Base-by-base conservation (phyloP, 2,329 filamentous ascomycete species). In the Curvularia lunata region DNA sequence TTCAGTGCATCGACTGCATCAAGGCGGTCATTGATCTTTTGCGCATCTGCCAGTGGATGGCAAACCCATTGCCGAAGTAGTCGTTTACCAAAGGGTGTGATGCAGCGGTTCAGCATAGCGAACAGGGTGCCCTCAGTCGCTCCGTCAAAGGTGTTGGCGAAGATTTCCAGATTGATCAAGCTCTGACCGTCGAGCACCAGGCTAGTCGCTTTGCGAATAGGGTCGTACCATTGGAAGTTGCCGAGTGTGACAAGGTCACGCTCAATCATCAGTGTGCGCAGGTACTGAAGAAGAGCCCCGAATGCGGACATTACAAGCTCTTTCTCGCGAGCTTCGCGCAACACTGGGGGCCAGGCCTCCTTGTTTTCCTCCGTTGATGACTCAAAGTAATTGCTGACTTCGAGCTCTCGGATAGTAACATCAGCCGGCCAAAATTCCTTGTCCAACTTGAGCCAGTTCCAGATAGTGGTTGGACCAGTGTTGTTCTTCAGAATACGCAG, bases 11-110 rank as follows among this genome's bases (percentile, higher is more conserved):
- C 95, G 4, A 99, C 92, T 5, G 95, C 95, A 78, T 99, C 93
- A 10, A 99, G 82, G 5, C 95, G 87, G 64, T 96, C 92, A 69
- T 98, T 97, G 80, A 99, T 97, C 72, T 90, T 92, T 37, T 83
- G 80, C 5, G 91, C 88, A 77, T 97, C 90, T 74, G 92, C 92
- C 13, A 99, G 82, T 2, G 95, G 95, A 76, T 99, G 95, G 70
- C 94, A 98, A 2, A 99, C 90, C 95, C 95, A 99, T 75, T 97
- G 92, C 53, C 93, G 90, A 76, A 99, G 92, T 75, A 97, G 87
- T 10, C 95, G 90, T 79, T 99, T 99, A 56, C 95, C 95, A 72
- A 99, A 99, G 0, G 95, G 94, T 3, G 95, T 98, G 61, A 97
- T 89, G 73, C 95, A 99, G 50, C 92, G 88, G 75, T 99, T 98